A percentile compares a stretch with the other conserved stretches of the same genome.
Conservation (phyloP, 2,329 filamentous ascomycete species). For the Arachnomyces sp. region DNA sequence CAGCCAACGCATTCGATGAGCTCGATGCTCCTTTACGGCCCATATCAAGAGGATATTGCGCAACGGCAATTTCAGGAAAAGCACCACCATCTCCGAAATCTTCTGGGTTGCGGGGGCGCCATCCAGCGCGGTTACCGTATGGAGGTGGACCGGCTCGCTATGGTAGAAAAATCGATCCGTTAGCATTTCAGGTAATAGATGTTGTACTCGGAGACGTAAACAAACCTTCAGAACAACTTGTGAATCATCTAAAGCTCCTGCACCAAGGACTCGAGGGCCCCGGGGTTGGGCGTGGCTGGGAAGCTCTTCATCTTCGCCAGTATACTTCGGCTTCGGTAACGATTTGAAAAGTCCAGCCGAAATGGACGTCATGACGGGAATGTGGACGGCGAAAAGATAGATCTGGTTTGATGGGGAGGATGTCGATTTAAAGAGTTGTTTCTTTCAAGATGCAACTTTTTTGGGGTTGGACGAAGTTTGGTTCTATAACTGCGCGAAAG, state of each 20-base stretch:
- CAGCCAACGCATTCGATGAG: constrained; percentile 77
- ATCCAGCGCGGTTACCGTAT: constrained; percentile 79
- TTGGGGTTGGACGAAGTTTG: constrained; percentile 15
- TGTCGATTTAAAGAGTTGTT: background rate
- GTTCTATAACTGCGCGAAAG: constrained; percentile 12
- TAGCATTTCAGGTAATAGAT: background rate
- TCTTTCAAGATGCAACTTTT: too few relatives aligned
- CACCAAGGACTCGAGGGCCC: constrained; percentile 73
- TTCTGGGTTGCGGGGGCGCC: constrained; percentile 79
- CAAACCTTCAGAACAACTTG: constrained; percentile 71
- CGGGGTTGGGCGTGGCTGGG: constrained; percentile 62
- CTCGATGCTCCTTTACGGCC: constrained; percentile 61
- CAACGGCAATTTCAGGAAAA: constrained; percentile 87
- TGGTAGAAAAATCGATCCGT: constrained; percentile 11
- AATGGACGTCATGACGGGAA: constrained; percentile 54
- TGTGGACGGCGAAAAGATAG: constrained; percentile 2
- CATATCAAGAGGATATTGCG: constrained; percentile 95
- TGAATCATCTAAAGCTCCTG: constrained; percentile 70
- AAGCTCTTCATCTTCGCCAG: constrained; percentile 77
- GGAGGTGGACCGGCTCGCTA: constrained; percentile 73
- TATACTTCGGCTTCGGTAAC: constrained; percentile 84
- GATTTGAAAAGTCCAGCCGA: constrained; percentile 66
- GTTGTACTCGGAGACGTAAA: constrained; percentile 5
- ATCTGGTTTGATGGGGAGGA: background rate
- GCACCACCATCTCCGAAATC: constrained; percentile 95